These are phyloP conservation scores for Metschnikowia lochheadii DNA, from an alignment of 805 yeast species.

Conservation along the genomic window DNA sequence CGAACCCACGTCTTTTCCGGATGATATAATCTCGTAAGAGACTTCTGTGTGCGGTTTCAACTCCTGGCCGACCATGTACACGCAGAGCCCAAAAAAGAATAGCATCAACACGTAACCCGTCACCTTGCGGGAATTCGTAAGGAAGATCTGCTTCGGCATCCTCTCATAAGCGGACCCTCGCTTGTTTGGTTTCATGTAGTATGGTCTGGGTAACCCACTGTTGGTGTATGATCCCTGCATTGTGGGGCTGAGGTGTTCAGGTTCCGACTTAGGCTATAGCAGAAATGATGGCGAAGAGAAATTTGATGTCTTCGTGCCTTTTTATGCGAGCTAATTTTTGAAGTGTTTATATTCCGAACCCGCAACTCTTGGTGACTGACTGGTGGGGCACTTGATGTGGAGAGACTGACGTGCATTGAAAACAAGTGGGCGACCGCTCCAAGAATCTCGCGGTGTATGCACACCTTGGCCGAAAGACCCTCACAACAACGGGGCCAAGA, in stretches of 20 bases:
- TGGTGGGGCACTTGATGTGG: background rate
- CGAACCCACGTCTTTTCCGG: conserved; percentile 5
- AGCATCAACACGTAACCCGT: conserved; percentile 37
- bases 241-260: background rate
- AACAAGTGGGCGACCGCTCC: background rate
- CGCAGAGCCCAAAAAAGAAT: conserved; percentile 29
- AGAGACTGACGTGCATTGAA: background rate
- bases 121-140: conserved; percentile 34
- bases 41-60: conserved; percentile 27
- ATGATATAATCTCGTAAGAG: conserved; percentile 24
- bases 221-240: conserved; percentile 44
- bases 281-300: background rate
- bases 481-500: background rate
- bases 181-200: conserved; percentile 42
- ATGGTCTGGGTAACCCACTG: conserved; percentile 43
- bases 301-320: background rate
- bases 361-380: background rate
- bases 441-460: background rate
- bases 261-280: background rate
- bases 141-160: conserved; percentile 29
- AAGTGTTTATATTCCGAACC: background rate
- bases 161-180: conserved; percentile 35
- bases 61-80: conserved; percentile 36
- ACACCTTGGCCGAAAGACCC: background rate
- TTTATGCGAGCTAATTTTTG: background rate